A percentile compares a stretch with the other conserved stretches of the same genome.
phyloP scores from a whole-genome alignment of 495 filamentous ascomycete species.

The Hypomontagnella monticulosa region DNA sequence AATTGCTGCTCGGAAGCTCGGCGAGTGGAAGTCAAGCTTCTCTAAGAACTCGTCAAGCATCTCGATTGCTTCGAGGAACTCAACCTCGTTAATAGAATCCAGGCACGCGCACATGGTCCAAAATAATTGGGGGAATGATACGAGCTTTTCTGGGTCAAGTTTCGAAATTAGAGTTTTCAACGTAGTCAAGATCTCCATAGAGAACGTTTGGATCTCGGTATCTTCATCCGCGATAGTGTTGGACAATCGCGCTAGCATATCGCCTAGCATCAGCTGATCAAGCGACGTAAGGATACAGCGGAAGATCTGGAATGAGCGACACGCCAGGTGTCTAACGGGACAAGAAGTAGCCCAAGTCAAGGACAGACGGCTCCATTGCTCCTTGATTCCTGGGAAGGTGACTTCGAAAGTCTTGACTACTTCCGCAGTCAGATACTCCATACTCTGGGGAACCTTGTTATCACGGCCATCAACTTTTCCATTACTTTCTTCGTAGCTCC shows the following conservation, averaged over 20 bases:
- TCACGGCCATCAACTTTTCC: conserved; percentile 76
- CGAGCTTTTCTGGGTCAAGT: conserved; percentile 77
- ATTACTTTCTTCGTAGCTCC: conserved; percentile 93
- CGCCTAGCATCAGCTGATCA: conserved; percentile 91
- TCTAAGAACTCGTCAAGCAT: conserved; percentile 91
- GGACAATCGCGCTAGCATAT: conserved; percentile 93
- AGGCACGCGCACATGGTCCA: conserved; percentile 97
- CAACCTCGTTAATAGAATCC: conserved; percentile 92
- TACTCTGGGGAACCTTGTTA: conserved; percentile 83
- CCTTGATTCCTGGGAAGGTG: conserved; percentile 85
- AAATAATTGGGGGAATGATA: conserved; percentile 92
- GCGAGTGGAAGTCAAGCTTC: conserved; percentile 82
- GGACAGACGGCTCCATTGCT: conserved; percentile 88
- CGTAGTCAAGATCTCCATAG: conserved; percentile 96
- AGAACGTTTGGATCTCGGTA: conserved; percentile 91
- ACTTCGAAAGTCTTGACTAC: conserved; percentile 86
- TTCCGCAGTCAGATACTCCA: conserved; percentile 82
- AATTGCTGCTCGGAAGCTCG: conserved; percentile 71
- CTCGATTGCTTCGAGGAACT: conserved; percentile 88
- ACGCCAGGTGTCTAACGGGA: conserved; percentile 94
- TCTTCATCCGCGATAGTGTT: conserved; percentile 96
- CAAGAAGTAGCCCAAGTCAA: conserved; percentile 97
- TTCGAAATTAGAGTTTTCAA: conserved; percentile 88
- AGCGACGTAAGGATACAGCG: conserved; percentile 88
- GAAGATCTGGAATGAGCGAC: conserved; percentile 97